phyloP scores from a whole-genome alignment of 495 filamentous ascomycete species.

The Rhypophila decipiens region DNA sequence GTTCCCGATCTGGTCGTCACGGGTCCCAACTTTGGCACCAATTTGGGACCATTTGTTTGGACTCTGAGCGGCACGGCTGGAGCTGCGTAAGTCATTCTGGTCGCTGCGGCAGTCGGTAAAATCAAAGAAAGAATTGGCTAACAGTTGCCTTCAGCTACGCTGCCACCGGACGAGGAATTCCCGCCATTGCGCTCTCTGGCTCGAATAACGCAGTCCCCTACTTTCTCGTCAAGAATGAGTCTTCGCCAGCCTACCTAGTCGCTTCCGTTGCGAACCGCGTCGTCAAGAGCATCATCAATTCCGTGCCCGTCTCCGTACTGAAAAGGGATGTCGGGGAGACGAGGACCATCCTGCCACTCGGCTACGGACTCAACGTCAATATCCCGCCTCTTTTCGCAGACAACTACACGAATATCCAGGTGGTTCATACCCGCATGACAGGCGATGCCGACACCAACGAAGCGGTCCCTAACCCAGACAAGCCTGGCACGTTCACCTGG shows the following conservation, averaged over 20 bases:
- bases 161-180: slow-evolving; percentile 1
- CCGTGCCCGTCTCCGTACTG: not conserved
- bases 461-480: not conserved
- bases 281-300: not conserved
- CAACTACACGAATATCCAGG: not conserved
- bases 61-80: slow-evolving; percentile 32
- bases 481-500: slow-evolving; percentile 4
- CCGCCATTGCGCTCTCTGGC: slow-evolving; percentile 3
- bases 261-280: not conserved
- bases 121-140: too few relatives aligned
- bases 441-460: slow-evolving; percentile 1
- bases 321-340: too few relatives aligned
- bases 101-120: too few relatives aligned
- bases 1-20: slow-evolving; percentile 33
- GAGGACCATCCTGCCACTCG: slow-evolving; percentile 1
- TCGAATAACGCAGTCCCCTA: slow-evolving; percentile 2
- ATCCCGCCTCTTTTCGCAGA: slow-evolving; percentile 1
- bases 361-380: slow-evolving; percentile 5
- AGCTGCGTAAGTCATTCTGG: slow-evolving; percentile 32
- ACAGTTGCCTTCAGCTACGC: too few relatives aligned
- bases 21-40: slow-evolving; percentile 36
- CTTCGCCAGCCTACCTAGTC: not conserved
- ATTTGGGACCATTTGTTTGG: slow-evolving; percentile 33
- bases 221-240: not conserved
- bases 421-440: slow-evolving; percentile 2